These are phyloP conservation scores for Penstemon barbatus DNA, from an alignment of 257 asterid genomes.

Conservation along the genomic window DNA sequence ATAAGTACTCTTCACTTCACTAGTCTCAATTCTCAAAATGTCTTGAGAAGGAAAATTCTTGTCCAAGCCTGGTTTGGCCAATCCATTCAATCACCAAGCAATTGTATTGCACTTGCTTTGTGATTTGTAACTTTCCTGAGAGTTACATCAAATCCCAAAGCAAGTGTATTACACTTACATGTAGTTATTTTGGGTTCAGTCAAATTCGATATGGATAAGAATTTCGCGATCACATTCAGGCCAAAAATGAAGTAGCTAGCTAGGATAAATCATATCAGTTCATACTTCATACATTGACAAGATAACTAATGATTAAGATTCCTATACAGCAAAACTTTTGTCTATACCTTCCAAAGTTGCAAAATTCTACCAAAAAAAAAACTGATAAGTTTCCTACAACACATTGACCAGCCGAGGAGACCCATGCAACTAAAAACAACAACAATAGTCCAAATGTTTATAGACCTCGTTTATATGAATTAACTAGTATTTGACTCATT, in stretches of 20 bases:
- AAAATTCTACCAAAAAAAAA: conserved; percentile 23
- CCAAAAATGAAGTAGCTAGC: neutral
- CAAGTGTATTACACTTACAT: no score
- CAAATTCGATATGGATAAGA: neutral
- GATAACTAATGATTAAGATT: conserved; percentile 30
- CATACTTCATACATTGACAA: conserved; percentile 6
- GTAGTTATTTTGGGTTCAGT: no score
- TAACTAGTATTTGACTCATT: no score
- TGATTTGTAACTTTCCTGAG: no score
- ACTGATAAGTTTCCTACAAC: no score
- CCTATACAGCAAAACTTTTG: conserved; percentile 36
- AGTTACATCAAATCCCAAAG: no score
- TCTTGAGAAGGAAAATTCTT: no score
- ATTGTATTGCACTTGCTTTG: no score
- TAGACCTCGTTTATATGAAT: neutral
- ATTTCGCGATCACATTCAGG: neutral
- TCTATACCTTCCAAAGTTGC: conserved; percentile 31
- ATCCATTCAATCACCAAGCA: no score
- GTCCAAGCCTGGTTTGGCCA: no score
- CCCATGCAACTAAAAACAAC: conserved; percentile 15
- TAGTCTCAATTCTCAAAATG: no score
- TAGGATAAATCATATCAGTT: conserved; percentile 18
- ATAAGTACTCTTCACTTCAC: no score
- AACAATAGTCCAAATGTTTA: conserved; percentile 29
- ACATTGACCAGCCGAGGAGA: conserved; percentile 13